phyloP scores from a whole-genome alignment of 2,329 filamentous ascomycete species.

The Rhinocladiella similis region DNA sequence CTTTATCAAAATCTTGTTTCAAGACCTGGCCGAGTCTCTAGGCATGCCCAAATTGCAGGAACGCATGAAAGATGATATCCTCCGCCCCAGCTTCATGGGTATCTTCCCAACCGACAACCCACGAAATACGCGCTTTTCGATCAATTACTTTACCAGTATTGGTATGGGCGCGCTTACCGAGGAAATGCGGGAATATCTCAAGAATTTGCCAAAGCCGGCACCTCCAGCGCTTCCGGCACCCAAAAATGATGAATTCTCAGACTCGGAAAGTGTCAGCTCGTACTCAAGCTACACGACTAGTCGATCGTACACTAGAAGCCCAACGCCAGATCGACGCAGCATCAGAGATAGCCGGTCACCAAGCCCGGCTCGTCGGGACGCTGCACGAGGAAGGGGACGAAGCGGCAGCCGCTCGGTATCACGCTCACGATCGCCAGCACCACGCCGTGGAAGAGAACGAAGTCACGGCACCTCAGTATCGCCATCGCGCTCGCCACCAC shows the following conservation, averaged over 20 bases:
- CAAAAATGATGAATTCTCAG: slow-evolving; percentile 56
- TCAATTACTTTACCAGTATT: slow-evolving; percentile 99
- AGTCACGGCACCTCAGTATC: slow-evolving; percentile 21
- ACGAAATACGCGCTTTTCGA: slow-evolving; percentile 89
- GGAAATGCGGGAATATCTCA: slow-evolving; percentile 86
- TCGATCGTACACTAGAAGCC: slow-evolving; percentile 29
- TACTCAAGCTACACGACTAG: slow-evolving; percentile 65
- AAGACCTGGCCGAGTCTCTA: slow-evolving; percentile 83
- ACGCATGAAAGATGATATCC: slow-evolving; percentile 73
- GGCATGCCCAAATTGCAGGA: slow-evolving; percentile 78
- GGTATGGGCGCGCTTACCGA: slow-evolving; percentile 94
- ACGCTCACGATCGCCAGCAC: slow-evolving; percentile 31
- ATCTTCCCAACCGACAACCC: slow-evolving; percentile 89
- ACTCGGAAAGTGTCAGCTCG: slow-evolving; percentile 64
- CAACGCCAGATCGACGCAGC: slow-evolving; percentile 27
- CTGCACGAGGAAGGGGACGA: slow-evolving; percentile 19
- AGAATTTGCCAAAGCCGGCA: slow-evolving; percentile 84
- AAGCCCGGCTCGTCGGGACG: slow-evolving; percentile 27
- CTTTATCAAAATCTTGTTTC: slow-evolving; percentile 97
- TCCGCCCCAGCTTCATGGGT: slow-evolving; percentile 77
- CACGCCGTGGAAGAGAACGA: slow-evolving; percentile 18
- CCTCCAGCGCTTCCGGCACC: slow-evolving; percentile 62
- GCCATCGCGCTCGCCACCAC: slow-evolving; percentile 26
- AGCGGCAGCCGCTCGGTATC: slow-evolving; percentile 26
- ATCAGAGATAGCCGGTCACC: slow-evolving; percentile 31